A percentile compares a stretch with the other conserved stretches of the same genome.
Evolutionary conservation across 768 basidiomycete species (phyloP).

Genomic region (Leucogyrophana mollusca): DNA sequence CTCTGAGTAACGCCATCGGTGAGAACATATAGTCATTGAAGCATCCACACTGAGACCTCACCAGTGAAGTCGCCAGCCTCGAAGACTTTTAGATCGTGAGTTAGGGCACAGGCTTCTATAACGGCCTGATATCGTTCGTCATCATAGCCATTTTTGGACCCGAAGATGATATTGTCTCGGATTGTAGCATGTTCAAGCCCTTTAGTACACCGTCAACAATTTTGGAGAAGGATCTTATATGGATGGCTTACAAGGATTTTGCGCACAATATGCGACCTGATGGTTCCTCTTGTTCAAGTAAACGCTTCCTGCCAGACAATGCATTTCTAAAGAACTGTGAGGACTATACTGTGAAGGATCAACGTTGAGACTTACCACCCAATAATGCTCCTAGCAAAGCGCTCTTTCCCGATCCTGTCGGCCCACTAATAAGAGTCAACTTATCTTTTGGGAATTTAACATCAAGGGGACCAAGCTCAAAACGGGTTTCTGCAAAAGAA

Average conservation of each 20-base stretch:
- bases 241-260: constrained; percentile 53
- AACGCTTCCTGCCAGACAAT: constrained; percentile 53
- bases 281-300: constrained; percentile 54
- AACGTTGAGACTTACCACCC: constrained; percentile 48
- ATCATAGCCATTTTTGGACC: constrained; percentile 56
- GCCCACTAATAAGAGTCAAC: constrained; percentile 60
- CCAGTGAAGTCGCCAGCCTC: constrained; percentile 80
- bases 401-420: constrained; percentile 70
- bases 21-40: too few relatives aligned
- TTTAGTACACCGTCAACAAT: constrained; percentile 22
- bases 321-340: constrained; percentile 50
- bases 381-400: constrained; percentile 61
- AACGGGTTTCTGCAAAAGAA: constrained; percentile 35
- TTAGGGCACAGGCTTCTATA: constrained; percentile 72
- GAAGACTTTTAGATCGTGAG: constrained; percentile 68
- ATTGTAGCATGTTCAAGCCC: constrained; percentile 85
- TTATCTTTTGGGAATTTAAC: constrained; percentile 57
- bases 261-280: constrained; percentile 67
- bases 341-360: neutral
- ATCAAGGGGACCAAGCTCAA: constrained; percentile 56
- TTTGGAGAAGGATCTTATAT: constrained; percentile 13
- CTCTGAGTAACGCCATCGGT: too few relatives aligned
- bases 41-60: constrained; percentile 20
- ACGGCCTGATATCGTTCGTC: constrained; percentile 63
- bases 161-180: constrained; percentile 79